A percentile compares a stretch with the other conserved stretches of the same genome.
phyloP scores from a whole-genome alignment of 73 alveolate genomes.

The Tetrahymena elliotti region DNA sequence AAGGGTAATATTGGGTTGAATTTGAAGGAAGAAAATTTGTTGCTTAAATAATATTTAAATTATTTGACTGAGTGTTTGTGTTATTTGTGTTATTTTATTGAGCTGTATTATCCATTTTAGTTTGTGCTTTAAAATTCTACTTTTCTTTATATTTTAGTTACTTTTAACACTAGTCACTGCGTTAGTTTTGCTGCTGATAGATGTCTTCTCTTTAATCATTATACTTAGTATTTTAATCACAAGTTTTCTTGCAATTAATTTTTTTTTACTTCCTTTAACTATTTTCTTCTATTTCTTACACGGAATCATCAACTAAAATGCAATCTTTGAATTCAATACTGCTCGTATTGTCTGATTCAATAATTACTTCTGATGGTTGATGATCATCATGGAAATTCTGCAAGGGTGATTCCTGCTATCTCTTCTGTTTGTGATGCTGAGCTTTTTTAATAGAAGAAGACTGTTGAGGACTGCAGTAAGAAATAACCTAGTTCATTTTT shows the following conservation, averaged over 20 bases:
- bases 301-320: background rate
- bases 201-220: background rate
- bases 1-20: background rate
- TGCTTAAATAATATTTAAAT: background rate
- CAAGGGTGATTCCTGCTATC: background rate
- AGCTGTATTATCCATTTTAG: no score
- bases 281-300: background rate
- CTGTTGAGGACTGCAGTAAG: background rate
- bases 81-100: background rate
- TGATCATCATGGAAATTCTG: background rate
- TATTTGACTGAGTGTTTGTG: background rate
- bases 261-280: background rate
- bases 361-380: background rate
- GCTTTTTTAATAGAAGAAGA: background rate
- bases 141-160: background rate
- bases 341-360: background rate
- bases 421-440: background rate
- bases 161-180: background rate
- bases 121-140: background rate
- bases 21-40: background rate
- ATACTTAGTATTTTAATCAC: background rate
- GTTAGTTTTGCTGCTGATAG: background rate
- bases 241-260: background rate
- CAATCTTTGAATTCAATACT: background rate
- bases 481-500: background rate